Evolutionary conservation across 2,329 filamentous ascomycete species (phyloP).

Genomic region (Fusarium kyushuense): DNA sequence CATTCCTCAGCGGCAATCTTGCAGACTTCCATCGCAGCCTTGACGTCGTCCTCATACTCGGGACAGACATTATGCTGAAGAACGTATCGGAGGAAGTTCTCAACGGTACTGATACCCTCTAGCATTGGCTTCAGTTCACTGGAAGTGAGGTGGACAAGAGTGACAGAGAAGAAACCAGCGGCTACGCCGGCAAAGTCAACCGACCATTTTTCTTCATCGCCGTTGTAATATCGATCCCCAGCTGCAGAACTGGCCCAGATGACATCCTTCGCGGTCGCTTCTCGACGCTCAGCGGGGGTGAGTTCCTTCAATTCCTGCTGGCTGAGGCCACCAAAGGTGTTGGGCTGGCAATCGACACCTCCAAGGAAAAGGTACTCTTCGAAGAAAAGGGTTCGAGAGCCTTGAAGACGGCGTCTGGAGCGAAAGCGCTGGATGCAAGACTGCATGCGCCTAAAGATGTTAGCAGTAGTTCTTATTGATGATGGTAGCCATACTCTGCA

Average conservation of each 20-base stretch:
- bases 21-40: slow-evolving; percentile 74
- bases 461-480: slow-evolving; percentile 18
- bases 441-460: slow-evolving; percentile 76
- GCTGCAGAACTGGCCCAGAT: slow-evolving; percentile 62
- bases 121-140: slow-evolving; percentile 67
- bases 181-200: slow-evolving; percentile 85
- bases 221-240: slow-evolving; percentile 62
- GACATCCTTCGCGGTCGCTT: slow-evolving; percentile 72
- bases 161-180: slow-evolving; percentile 79
- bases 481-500: slow-evolving; percentile 60
- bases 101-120: slow-evolving; percentile 73
- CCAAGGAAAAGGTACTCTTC: slow-evolving; percentile 85
- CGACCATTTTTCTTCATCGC: slow-evolving; percentile 70
- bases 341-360: slow-evolving; percentile 73
- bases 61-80: slow-evolving; percentile 87
- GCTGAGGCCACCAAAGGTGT: slow-evolving; percentile 71
- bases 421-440: slow-evolving; percentile 86
- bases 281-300: slow-evolving; percentile 71
- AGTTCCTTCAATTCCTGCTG: slow-evolving; percentile 66
- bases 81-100: slow-evolving; percentile 91
- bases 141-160: slow-evolving; percentile 66
- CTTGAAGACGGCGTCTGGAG: slow-evolving; percentile 78
- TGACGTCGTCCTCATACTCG: slow-evolving; percentile 78
- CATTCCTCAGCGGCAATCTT: slow-evolving; percentile 75
- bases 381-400: slow-evolving; percentile 73